Base-by-base conservation (phyloP, 345 rosid species). In the Aquilaria malaccensis region DNA sequence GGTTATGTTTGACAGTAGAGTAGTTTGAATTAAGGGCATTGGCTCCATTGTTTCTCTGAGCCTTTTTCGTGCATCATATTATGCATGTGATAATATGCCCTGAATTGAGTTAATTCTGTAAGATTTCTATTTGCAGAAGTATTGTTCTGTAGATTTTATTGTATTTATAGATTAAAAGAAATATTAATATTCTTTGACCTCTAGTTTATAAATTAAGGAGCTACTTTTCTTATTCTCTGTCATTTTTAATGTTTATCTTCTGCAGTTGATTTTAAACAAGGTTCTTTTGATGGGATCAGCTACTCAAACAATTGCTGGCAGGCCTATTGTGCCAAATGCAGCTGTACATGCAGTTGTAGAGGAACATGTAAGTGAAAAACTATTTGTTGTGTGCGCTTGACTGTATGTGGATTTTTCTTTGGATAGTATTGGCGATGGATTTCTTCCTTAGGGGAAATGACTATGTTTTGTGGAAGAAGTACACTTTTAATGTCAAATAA, bases 301-400 rank as follows among this genome's bases (percentile, higher is more conserved):
- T 33, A 64, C 77, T 63, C 89, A 91, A 71, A 85, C 99, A 15
- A 77, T 91, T 30, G 67, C 91, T 3, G 99, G 97, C 50, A 76
- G 97, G 71, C 97, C 99, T 22, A 77, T 69, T n/a, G 72, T 95
- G 66, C 93, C 87, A 50, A 91, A 86, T 64, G 91, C 93, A 10
- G 74, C 81, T 61, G 96, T 94, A 61, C 93, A 91, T 77, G 96
- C 97, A 57, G 81, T 95, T 67, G 99, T 91, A 2, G 99, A 95
- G 84, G 95, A 95, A 69, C 99, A 91, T 76, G 99, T 95, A 72
- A 86, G 96, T 76, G 5, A 37, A 37, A 37, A 4, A 37, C 43
- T 37, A 5, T 37, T 9, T 3, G 43, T 37, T 37, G 32, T 59
- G 62, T 61, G 53, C 52, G 15, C 61, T 32, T 13, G 5, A 46